phyloP scores from a whole-genome alignment of 139 green algal genomes.

The Chlamydomonas incerta region DNA sequence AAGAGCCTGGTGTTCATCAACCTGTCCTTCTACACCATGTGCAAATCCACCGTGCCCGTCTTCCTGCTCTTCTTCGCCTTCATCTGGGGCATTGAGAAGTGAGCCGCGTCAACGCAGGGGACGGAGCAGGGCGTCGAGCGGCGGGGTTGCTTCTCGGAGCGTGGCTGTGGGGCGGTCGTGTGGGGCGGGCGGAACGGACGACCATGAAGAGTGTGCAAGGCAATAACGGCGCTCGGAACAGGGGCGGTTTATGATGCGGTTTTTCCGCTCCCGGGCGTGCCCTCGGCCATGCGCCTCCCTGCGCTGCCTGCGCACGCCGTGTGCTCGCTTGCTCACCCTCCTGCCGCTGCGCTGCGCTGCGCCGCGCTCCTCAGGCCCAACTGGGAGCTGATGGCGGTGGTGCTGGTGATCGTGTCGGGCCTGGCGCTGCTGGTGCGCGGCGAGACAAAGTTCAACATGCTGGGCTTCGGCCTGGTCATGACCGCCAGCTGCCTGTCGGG shows the following conservation, averaged over 20 bases:
- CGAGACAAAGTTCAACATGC: conserved; percentile 88
- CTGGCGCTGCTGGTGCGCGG: conserved; percentile 90
- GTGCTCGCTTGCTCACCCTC: neutral
- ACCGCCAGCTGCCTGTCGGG: conserved; percentile 80
- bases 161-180: no score
- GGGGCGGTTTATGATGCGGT: no score
- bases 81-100: conserved; percentile 87
- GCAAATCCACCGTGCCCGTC: conserved; percentile 91
- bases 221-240: no score
- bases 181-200: no score
- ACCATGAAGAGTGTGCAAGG: no score
- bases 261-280: no score
- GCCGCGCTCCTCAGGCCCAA: conserved; percentile 62
- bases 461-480: conserved; percentile 93
- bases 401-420: conserved; percentile 86
- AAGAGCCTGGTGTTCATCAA: conserved; percentile 91
- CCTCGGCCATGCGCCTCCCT: no score
- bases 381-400: conserved; percentile 81
- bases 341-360: no score
- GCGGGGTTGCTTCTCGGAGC: no score
- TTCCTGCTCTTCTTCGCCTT: conserved; percentile 97
- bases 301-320: no score
- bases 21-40: conserved; percentile 97
- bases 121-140: no score
- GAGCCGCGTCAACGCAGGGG: no score